Base-by-base conservation (phyloP, 1,284 basidiomycete genomes). In the Ceratobasidium sp. region DNA sequence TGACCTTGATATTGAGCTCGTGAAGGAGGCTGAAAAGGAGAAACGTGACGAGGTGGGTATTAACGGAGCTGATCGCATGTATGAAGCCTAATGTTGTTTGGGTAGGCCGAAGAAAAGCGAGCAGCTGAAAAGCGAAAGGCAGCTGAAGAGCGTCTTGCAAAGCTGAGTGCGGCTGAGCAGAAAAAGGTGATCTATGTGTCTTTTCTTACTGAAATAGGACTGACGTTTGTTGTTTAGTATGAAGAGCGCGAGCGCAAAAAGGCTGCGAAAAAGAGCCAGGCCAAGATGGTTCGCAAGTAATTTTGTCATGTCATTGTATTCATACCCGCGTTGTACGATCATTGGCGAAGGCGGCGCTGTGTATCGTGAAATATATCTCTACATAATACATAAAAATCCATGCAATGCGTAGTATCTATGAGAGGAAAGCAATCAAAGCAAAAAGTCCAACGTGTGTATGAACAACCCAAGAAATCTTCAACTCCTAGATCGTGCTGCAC, bases 141-240 rank as follows among this genome's bases (percentile, higher is more conserved):
- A 0, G 90, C 92, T 77, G 83, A 90, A 72, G 90, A 90, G 72
- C 82, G 85, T 73, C 78, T 93, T 58, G 83, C 89, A 22, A 86
- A 85, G 73, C 83, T 95, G 73, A 89, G 87, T 74, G 86, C 92
- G 40, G 85, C 89, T 67, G 93, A 95, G 77, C 90, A 93, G 80
- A 88, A 90, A 82, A 93, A 91, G 86, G 87, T 76, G 27, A 68
- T 42, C n/a, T 31, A 15, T 2, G 13, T 32, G 4, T 45, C n/a
- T 12, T 22, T 47, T 47, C 43, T 7, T 22, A 29, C 47, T 27
- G 15, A 50, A 6, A 29, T 50, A 27, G 22, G 10, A 47, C 10
- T 47, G 43, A 6, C 22, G n/a, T n/a, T n/a, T n/a, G n/a, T n/a
- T 64, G 15, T 32, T 32, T 27, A 68, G 67, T 57, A 68, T 25